A percentile compares a stretch with the other conserved stretches of the same genome.
Evolutionary conservation across 2,329 filamentous ascomycete species (phyloP).

Genomic region (Exserohilum rostratum): DNA sequence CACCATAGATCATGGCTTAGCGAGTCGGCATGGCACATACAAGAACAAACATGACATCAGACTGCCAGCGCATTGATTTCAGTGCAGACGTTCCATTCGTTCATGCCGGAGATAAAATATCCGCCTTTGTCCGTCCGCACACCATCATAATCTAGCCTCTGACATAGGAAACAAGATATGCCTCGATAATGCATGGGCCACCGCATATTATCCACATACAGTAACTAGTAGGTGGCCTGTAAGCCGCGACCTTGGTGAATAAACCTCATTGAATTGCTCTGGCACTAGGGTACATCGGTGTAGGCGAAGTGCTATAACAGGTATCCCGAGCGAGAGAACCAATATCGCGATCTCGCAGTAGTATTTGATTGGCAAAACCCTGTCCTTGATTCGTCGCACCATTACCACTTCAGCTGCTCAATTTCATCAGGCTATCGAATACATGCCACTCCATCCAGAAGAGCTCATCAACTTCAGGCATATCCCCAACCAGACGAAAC

Average conservation of each 20-base stretch:
- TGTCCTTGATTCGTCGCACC: no score
- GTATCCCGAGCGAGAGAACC: no score
- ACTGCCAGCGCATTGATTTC: background rate
- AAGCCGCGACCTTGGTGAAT: no score
- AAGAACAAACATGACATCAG: background rate
- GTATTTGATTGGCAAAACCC: no score
- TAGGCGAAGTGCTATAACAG: no score
- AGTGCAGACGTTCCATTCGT: background rate
- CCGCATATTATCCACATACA: no score
- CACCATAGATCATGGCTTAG: background rate
- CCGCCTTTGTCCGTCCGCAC: background rate
- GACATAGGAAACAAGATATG: constrained; percentile 1
- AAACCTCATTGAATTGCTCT: no score
- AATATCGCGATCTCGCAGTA: no score
- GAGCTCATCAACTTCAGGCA: background rate
- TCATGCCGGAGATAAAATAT: background rate
- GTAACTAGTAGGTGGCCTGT: no score
- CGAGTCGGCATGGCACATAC: background rate
- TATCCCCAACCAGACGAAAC: background rate
- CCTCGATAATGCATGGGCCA: background rate
- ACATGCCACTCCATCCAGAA: background rate
- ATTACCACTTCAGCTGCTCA: no score
- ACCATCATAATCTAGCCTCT: background rate
- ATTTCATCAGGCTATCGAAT: no score
- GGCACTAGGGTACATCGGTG: no score